These are phyloP conservation scores for Trichoderma pleuroti DNA, from an alignment of 2,329 filamentous ascomycete genomes.

Conservation along the genomic window DNA sequence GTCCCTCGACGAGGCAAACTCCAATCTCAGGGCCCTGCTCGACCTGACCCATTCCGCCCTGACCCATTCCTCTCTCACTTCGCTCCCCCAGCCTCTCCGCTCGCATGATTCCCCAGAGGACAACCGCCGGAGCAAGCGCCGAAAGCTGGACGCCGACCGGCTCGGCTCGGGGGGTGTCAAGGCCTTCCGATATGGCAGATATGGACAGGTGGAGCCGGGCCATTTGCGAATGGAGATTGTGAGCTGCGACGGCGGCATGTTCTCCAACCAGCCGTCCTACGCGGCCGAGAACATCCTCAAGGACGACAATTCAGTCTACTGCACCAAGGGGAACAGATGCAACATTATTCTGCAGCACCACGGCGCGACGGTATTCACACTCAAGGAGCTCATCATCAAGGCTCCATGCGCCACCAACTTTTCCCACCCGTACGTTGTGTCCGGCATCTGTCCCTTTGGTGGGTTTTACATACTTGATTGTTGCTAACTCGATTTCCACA, in stretches of 20 bases:
- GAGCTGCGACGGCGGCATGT: conserved; percentile 81
- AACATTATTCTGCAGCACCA: conserved; percentile 83
- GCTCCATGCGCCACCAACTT: conserved; percentile 72
- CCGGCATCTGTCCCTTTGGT: neutral
- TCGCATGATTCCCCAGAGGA: conserved; percentile 43
- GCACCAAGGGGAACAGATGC: conserved; percentile 81
- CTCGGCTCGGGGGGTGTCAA: conserved; percentile 44
- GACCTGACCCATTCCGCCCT: conserved; percentile 32
- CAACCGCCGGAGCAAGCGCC: conserved; percentile 59
- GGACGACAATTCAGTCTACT: conserved; percentile 82
- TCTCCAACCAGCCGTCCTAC: conserved; percentile 60
- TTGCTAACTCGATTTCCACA: conserved; percentile 39
- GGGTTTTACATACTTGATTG: neutral
- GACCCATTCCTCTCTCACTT: conserved; percentile 9
- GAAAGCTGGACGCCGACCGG: conserved; percentile 66
- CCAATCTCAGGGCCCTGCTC: conserved; percentile 43
- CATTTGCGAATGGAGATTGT: conserved; percentile 80
- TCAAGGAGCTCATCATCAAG: conserved; percentile 85
- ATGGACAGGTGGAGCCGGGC: conserved; percentile 82
- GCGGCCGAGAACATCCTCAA: conserved; percentile 77
- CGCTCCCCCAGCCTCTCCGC: conserved; percentile 35
- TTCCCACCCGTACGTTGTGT: conserved; percentile 73
- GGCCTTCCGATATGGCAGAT: conserved; percentile 76
- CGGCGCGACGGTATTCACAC: conserved; percentile 72
- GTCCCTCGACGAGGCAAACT: conserved; percentile 42